phyloP scores from a whole-genome alignment of 257 asterid genomes.

The Leonotis leonurus region DNA sequence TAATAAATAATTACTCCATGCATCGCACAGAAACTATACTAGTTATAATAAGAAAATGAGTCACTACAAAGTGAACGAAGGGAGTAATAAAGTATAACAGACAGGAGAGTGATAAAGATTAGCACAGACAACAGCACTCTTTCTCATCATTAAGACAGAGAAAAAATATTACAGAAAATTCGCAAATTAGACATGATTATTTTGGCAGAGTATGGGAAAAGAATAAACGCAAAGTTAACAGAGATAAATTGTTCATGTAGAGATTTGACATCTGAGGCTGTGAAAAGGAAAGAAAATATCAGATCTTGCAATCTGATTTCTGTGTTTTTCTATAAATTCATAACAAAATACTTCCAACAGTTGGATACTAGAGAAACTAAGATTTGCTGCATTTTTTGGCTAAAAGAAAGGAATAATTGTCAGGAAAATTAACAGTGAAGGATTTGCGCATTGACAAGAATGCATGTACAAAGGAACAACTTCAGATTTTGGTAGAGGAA shows the following conservation, averaged over 20 bases:
- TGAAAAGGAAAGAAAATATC: neutral
- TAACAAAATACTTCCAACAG: neutral
- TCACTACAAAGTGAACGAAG: no score
- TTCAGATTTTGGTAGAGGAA: neutral
- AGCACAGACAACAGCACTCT: slow-evolving; percentile 24
- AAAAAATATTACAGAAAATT: neutral
- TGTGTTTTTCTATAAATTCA: neutral
- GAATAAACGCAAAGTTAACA: neutral
- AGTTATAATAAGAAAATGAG: no score
- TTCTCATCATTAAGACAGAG: slow-evolving; percentile 23
- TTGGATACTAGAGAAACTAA: neutral
- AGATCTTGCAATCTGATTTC: neutral
- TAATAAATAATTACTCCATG: no score
- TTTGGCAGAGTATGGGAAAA: neutral
- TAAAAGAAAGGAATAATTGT: neutral
- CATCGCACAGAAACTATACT: no score
- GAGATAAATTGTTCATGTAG: neutral
- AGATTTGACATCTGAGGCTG: neutral
- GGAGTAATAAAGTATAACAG: neutral
- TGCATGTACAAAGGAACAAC: neutral
- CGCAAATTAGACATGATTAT: neutral
- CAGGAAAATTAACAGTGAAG: neutral
- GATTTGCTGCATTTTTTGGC: neutral
- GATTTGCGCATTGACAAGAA: slow-evolving; percentile 1
- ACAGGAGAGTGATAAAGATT: neutral